Evolutionary conservation across 1,284 basidiomycete genomes (phyloP).

Genomic region (Trichosporon ovoides): DNA sequence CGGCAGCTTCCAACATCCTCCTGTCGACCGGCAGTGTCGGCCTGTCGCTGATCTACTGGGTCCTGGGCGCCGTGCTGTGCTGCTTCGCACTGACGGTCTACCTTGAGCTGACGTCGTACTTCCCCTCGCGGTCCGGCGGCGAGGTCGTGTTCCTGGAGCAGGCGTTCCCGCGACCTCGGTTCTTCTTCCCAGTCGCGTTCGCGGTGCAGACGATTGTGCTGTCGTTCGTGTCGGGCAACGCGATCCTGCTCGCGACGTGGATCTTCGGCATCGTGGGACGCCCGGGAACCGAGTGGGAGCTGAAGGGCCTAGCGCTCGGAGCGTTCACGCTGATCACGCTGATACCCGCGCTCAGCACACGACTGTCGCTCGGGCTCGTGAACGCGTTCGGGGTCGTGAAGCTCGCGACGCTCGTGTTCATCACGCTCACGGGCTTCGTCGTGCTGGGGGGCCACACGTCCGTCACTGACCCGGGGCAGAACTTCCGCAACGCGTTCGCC

Average conservation of each 20-base stretch:
- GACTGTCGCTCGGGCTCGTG: not conserved
- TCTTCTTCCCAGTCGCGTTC: slow-evolving; percentile 31
- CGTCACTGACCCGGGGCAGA: slow-evolving; percentile 49
- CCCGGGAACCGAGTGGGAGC: slow-evolving; percentile 20
- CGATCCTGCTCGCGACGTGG: slow-evolving; percentile 23
- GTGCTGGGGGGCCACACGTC: slow-evolving; percentile 52
- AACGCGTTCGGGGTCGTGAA: slow-evolving; percentile 6
- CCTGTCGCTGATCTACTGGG: slow-evolving; percentile 29
- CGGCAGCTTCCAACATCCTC: slow-evolving; percentile 20
- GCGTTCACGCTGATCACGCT: not conserved
- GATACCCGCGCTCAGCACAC: not conserved
- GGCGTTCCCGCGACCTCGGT: slow-evolving; percentile 26
- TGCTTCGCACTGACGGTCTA: slow-evolving; percentile 27
- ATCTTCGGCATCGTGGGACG: slow-evolving; percentile 23
- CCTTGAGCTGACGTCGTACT: slow-evolving; percentile 28
- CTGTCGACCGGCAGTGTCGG: slow-evolving; percentile 24
- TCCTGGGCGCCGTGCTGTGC: slow-evolving; percentile 24
- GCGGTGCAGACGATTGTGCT: slow-evolving; percentile 28
- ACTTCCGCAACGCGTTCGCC: slow-evolving; percentile 54
- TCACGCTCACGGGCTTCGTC: slow-evolving; percentile 54
- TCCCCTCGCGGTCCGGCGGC: slow-evolving; percentile 28
- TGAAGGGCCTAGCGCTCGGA: slow-evolving; percentile 16
- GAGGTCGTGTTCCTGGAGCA: slow-evolving; percentile 37
- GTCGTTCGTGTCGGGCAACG: slow-evolving; percentile 25
- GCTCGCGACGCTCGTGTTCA: slow-evolving; percentile 12